A percentile compares a stretch with the other conserved stretches of the same genome.
These are phyloP conservation scores for Penicillium sp. DNA, from an alignment of 2,329 filamentous ascomycete species.

Conservation along the genomic window DNA sequence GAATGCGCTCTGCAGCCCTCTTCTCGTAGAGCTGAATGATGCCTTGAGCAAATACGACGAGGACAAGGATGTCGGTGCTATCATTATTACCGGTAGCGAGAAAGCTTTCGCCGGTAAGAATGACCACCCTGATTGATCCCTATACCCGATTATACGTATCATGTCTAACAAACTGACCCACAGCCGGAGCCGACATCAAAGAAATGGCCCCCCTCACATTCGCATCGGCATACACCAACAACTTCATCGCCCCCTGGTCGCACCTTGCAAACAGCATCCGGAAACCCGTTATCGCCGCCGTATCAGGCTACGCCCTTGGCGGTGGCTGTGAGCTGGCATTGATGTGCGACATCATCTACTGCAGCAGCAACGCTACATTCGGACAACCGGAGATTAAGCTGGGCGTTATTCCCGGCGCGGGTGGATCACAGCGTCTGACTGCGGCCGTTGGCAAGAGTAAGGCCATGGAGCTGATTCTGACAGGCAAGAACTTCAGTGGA, in stretches of 20 bases:
- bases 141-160: background rate
- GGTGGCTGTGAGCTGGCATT: slow-evolving; percentile 95
- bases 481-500: slow-evolving; percentile 80
- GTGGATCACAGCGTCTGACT: slow-evolving; percentile 86
- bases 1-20: slow-evolving; percentile 87
- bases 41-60: slow-evolving; percentile 71
- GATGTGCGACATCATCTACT: slow-evolving; percentile 97
- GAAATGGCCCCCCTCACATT: slow-evolving; percentile 96
- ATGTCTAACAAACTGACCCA: background rate
- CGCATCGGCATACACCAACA: slow-evolving; percentile 77
- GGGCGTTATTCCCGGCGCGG: slow-evolving; percentile 87
- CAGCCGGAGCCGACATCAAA: slow-evolving; percentile 94
- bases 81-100: slow-evolving; percentile 83
- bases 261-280: slow-evolving; percentile 79
- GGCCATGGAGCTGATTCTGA: slow-evolving; percentile 90
- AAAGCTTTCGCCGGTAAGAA: slow-evolving; percentile 74
- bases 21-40: slow-evolving; percentile 86
- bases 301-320: slow-evolving; percentile 91
- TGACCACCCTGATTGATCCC: background rate
- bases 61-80: slow-evolving; percentile 69
- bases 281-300: slow-evolving; percentile 91
- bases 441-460: slow-evolving; percentile 78
- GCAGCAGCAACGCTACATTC: slow-evolving; percentile 81
- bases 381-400: slow-evolving; percentile 97
- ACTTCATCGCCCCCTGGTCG: slow-evolving; percentile 97